phyloP scores from a whole-genome alignment of 768 basidiomycete species.

The Hygrocybe coccinea region DNA sequence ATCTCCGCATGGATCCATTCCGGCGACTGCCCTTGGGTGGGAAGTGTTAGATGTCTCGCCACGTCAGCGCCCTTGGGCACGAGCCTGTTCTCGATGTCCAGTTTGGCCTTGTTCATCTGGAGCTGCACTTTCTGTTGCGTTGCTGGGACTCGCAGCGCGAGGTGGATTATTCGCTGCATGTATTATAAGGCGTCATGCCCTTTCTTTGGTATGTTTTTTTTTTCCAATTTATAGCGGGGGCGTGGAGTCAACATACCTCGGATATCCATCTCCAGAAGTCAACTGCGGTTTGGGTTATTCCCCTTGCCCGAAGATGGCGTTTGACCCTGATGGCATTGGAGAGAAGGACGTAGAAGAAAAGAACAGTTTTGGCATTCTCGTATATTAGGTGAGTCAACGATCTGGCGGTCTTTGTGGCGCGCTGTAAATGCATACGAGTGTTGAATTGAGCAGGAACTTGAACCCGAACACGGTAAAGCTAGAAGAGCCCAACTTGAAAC shows the following conservation, averaged over 20 bases:
- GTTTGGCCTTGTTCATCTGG: conserved; percentile 60
- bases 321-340: conserved; percentile 48
- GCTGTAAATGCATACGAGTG: neutral
- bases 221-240: too few relatives aligned
- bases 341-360: conserved; percentile 57
- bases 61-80: conserved; percentile 61
- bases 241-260: conserved; percentile 38
- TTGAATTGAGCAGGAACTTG: neutral
- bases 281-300: conserved; percentile 41
- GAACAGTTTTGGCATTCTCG: conserved; percentile 49
- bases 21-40: conserved; percentile 54
- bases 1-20: conserved; percentile 79
- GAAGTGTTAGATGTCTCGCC: conserved; percentile 61
- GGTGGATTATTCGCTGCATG: conserved; percentile 38
- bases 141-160: conserved; percentile 59
- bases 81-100: conserved; percentile 62
- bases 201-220: neutral
- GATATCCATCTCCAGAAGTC: conserved; percentile 53
- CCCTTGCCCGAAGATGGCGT: conserved; percentile 62
- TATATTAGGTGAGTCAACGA: conserved; percentile 16
- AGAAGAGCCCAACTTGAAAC: too few relatives aligned
- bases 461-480: neutral
- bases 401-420: neutral
- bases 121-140: conserved; percentile 53
- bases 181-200: neutral